Base-by-base conservation (phyloP, 106 monocot species). In the Posidonia australis region DNA sequence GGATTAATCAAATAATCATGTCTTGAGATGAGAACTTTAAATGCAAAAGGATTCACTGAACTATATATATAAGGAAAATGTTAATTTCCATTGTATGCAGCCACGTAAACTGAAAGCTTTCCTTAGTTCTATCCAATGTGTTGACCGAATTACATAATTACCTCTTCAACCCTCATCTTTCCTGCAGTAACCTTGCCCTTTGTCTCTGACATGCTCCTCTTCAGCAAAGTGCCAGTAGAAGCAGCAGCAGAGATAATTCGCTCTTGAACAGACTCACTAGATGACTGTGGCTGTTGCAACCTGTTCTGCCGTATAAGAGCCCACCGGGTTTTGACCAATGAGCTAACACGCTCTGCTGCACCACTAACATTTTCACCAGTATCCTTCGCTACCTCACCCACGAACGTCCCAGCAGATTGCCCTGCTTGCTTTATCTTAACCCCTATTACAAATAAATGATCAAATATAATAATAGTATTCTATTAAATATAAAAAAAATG, bases 101-200 rank as follows among this genome's bases (percentile, higher is more conserved):
- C 25, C 9, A 14, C 26, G 21, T 25, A 9, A 57, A 25, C 25
- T 2, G 26, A 24, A 57, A 27, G 12, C 25, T 27, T 57, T 54
- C 21, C 21, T n/a, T n/a, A 54, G 22, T 10, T 22, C 21, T 10
- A 25, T 29, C 29, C 17, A 13, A 16, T 59, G n/a, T n/a, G n/a
- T n/a, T n/a, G n/a, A n/a, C n/a, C n/a, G n/a, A 49, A 49, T 61
- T 18, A 19, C 61, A 42, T 22, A 5, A 42, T 43, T 83, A 89
- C 93, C 89, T 93, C 93, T 77, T 86, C 93, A 57, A 93, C 86
- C 65, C 83, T 89, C 69, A 86, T 31, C 63, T 86, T 93, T 48
- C 93, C 93, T 0, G 83, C 81, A 0, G 70, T 74, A 55, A 93
- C 93, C 70, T 79, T 86, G 65, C 86, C 93, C 73, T 93, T 93